Base-by-base conservation (phyloP, 2,329 filamentous ascomycete genomes). In the Knufia petricola region DNA sequence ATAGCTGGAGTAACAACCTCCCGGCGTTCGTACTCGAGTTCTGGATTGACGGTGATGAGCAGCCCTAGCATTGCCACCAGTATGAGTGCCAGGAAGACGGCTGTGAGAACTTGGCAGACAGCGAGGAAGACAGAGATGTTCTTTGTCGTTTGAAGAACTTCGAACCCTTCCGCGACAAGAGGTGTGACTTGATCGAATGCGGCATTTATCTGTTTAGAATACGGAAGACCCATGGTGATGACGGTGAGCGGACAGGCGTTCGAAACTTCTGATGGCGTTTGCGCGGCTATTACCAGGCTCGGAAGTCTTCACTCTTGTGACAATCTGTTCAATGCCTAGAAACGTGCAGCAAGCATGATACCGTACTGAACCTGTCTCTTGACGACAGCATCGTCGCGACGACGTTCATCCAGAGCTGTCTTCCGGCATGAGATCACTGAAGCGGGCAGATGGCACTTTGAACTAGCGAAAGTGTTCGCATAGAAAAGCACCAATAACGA, bases 151-250 rank as follows among this genome's bases (percentile, higher is more conserved):
- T 67, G 64, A 1, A 76, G 63, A 21, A 75, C 69, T 53, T 72
- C 62, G 61, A 69, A 75, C 20, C 69, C 71, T 0, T 66, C 67
- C 1, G 68, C 69, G 2, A 75, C 72, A 3, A 76, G 68, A 0
- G 73, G 73, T 0, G 71, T 73, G 23, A 76, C 72, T 61, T 75
- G 70, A 51, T 72, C 68, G 59, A 76, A 74, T 31, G 72, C 73
- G 2, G 68, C 62, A 56, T 74, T 69, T 55, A 75, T 75, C 52
- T 75, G 66, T 55, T 67, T 69, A 12, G 69, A 73, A 61, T 74
- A 76, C 1, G 73, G 73, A 45, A 76, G 69, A 10, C 73, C 72
- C 72, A 75, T 75, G 17, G 46, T 52, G 48, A 28, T 3, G 39
- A 41, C n/a, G 20, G 20, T 26, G 8, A 3, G 20, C 9, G 20